phyloP scores from a whole-genome alignment of 176 grass and related monocot genomes.

The Carex cristatella region DNA sequence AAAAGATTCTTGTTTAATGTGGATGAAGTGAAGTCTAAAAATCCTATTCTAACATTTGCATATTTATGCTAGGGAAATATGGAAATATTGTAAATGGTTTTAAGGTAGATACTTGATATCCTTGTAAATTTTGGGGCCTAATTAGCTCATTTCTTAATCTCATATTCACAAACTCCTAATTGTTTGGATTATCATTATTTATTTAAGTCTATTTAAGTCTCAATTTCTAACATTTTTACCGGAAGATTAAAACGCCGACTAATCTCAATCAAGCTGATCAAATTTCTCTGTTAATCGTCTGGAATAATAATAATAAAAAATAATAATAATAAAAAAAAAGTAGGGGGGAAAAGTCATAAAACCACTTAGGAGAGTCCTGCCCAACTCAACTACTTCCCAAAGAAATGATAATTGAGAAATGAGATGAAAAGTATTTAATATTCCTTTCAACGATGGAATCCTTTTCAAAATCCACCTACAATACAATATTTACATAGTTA shows the following conservation, averaged over 20 bases:
- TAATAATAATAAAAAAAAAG: background rate
- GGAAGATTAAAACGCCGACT: background rate
- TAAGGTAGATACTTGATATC: too few species aligned
- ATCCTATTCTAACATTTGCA: background rate
- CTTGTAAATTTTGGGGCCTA: too few species aligned
- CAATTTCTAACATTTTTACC: background rate
- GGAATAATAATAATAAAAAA: background rate
- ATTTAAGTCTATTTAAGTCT: background rate
- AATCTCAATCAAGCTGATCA: background rate
- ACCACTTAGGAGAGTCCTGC: background rate
- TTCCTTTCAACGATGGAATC: slow-evolving; percentile 28
- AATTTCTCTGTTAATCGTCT: background rate
- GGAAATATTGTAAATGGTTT: too few species aligned
- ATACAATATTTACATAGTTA: background rate
- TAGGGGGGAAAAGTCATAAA: background rate
- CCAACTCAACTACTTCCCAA: slow-evolving; percentile 10
- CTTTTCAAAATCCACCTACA: slow-evolving; percentile 21
- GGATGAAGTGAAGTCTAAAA: background rate
- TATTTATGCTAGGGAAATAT: background rate
- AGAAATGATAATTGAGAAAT: background rate
- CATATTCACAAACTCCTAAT: too few species aligned
- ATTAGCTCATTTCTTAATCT: too few species aligned
- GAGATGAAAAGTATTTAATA: background rate
- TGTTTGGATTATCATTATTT: too few species aligned
- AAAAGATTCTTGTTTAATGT: too few species aligned